These are phyloP conservation scores for Agmasoma carcini DNA, from an alignment of 371 early-diverging fungal genomes.

Conservation along the genomic window DNA sequence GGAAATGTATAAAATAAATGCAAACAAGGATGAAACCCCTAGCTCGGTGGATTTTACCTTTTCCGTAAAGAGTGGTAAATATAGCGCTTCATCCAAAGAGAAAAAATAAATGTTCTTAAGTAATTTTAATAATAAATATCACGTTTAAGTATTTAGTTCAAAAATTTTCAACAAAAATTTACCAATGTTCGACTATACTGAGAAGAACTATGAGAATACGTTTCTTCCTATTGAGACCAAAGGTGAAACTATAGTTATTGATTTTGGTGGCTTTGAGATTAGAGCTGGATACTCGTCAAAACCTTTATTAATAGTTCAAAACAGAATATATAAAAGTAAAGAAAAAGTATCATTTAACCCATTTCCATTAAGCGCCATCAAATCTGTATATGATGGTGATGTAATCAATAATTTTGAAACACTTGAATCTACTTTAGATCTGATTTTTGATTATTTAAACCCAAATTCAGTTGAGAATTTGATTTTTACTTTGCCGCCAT, in stretches of 20 bases:
- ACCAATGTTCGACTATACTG: too few species aligned
- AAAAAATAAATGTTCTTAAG: too few species aligned
- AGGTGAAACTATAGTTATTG: constrained; percentile 43
- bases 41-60: too few species aligned
- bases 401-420: constrained; percentile 49
- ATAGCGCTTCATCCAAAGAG: too few species aligned
- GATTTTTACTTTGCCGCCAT: constrained; percentile 49
- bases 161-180: too few species aligned
- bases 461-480: constrained; percentile 14
- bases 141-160: too few species aligned
- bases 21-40: too few species aligned
- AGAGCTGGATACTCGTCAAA: constrained; percentile 43
- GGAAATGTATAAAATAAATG: too few species aligned
- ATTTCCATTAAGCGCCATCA: constrained; percentile 13
- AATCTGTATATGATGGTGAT: constrained; percentile 51
- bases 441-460: constrained; percentile 41
- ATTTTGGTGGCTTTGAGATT: constrained; percentile 51
- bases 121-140: too few species aligned
- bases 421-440: constrained; percentile 45
- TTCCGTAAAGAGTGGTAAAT: too few species aligned
- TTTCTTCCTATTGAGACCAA: too few species aligned
- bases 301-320: constrained; percentile 33
- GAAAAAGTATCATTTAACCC: constrained; percentile 16
- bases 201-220: too few species aligned
- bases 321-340: constrained; percentile 46